A percentile compares a stretch with the other conserved stretches of the same genome.
These are phyloP conservation scores for Warburgia ugandensis DNA, from an alignment of 164 flowering plant genomes.

Conservation along the genomic window DNA sequence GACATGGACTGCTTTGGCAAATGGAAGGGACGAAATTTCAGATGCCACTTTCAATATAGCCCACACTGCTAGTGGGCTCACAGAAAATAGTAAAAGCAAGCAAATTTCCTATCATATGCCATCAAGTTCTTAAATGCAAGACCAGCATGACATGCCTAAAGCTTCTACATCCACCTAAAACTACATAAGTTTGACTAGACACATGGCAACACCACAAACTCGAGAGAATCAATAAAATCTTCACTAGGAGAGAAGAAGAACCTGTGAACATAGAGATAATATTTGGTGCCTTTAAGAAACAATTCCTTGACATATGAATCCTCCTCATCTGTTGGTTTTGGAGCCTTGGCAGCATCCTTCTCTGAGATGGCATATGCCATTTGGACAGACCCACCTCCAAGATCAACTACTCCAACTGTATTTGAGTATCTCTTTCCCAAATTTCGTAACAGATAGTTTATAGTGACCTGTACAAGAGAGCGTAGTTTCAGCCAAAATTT, in stretches of 20 bases:
- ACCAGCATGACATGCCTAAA: background rate
- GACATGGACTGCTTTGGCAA: too few species aligned
- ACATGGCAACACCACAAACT: background rate
- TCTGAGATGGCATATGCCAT: constrained; percentile 97
- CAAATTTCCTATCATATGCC: too few species aligned
- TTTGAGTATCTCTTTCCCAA: constrained; percentile 56
- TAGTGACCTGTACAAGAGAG: constrained; percentile 56
- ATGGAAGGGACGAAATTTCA: too few species aligned
- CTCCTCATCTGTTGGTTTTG: constrained; percentile 54
- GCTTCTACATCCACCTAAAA: background rate
- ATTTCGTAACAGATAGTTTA: constrained; percentile 73
- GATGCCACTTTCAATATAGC: too few species aligned
- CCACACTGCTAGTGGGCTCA: too few species aligned
- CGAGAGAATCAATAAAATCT: background rate
- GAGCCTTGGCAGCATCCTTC: constrained; percentile 68
- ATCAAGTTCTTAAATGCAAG: background rate
- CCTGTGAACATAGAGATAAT: constrained; percentile 95
- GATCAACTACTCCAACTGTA: constrained; percentile 95
- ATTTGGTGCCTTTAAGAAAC: constrained; percentile 60
- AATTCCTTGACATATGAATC: constrained; percentile 76
- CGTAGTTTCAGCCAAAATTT: constrained; percentile 1
- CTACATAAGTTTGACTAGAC: background rate
- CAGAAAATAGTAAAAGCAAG: too few species aligned
- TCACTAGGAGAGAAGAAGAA: constrained; percentile 13
- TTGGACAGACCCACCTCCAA: constrained; percentile 98